Evolutionary conservation across 495 filamentous ascomycete genomes (phyloP), one percentile per base, ranked within the genome.

Genomic region (Hypoxylon crocopeplum): DNA sequence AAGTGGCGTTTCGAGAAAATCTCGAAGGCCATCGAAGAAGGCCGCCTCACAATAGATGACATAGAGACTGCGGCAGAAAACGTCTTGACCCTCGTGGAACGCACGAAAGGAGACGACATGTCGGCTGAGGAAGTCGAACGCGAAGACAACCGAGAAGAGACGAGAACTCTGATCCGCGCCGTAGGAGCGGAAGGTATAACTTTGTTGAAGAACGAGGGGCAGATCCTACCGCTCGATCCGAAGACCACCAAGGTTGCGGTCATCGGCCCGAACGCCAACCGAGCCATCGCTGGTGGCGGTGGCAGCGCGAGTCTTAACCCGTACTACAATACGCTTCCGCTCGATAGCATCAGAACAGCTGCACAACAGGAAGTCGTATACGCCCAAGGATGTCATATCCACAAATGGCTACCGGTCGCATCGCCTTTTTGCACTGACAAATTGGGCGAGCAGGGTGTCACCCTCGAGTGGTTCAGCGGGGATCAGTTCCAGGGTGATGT

Each of bases 221-320:
- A 72, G 12, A 69, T 86, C 24, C 78, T 96, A 3, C 91, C 91
- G 1, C 78, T 96, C 39, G 78, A 84, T 38, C 78, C 80, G 17
- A 78, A 80, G 11, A 81, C 83, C 25, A 78, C 79, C 39, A 81
- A 75, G 62, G 79, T 93, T 38, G 85, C 90, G 6, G 80, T 94
- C 24, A 94, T 96, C 51, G 91, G 92, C 0, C 91, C 92, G 7
- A 95, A 95, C 68, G 85, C 88, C 25, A 89, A 89, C 59, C 74
- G 87, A 41, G 88, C 90, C 0, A 86, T 89, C 29, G 88, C 88
- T 44, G 86, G 88, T 45, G 91, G 92, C 33, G 92, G 92, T 52
- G 90, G 92, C 7, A 92, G 88, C 57, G 90, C 91, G 1, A 87
- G 84, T 40, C 73, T 95, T 22, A 86, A 86, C 56, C 86, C 91